These are phyloP conservation scores for Diutina mesorugosa DNA, from an alignment of 1,139 yeast species.

Conservation along the genomic window DNA sequence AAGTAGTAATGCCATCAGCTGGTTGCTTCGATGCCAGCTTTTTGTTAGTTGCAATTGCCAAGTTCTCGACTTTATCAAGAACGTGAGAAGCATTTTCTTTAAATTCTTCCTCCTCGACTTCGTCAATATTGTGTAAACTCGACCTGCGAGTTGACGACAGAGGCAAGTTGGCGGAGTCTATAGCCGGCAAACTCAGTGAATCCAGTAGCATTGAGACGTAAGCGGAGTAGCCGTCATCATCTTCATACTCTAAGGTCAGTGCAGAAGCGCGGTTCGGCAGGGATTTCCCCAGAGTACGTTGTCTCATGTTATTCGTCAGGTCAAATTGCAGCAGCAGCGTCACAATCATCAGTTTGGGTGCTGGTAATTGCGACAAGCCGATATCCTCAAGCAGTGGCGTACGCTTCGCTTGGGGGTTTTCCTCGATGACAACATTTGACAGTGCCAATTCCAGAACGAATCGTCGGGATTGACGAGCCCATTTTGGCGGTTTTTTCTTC, in stretches of 20 bases:
- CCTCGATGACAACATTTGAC: background rate
- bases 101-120: background rate
- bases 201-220: background rate
- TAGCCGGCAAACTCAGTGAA: background rate
- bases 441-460: background rate
- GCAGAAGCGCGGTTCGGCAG: background rate
- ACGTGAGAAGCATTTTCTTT: background rate
- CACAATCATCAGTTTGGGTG: background rate
- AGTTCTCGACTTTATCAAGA: background rate
- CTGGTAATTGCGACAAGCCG: background rate
- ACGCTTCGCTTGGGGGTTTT: background rate
- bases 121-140: conserved; percentile 1
- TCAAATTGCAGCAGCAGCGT: background rate
- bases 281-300: background rate
- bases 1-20: background rate
- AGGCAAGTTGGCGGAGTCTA: background rate
- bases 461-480: background rate
- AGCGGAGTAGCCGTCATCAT: background rate
- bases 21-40: background rate
- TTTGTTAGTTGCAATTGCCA: background rate
- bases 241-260: background rate
- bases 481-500: background rate
- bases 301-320: background rate
- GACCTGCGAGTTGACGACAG: conserved; percentile 2
- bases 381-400: background rate